phyloP scores from a whole-genome alignment of 768 basidiomycete genomes.

The Tulasnella sp. region DNA sequence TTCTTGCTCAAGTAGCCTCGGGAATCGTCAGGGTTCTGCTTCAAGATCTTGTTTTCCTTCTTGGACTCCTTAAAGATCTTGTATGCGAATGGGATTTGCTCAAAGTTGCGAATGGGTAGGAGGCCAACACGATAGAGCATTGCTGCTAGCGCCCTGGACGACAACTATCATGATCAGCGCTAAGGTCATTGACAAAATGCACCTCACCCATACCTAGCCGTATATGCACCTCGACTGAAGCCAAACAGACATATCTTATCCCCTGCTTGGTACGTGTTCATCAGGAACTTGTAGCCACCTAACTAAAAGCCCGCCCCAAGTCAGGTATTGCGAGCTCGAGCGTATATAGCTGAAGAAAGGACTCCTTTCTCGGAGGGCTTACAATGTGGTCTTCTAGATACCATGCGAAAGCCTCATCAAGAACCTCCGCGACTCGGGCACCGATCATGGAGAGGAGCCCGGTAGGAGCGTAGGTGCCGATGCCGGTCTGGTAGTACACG shows the following conservation, averaged over 20 bases:
- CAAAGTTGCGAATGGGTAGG: conserved; percentile 56
- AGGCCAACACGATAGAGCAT: conserved; percentile 45
- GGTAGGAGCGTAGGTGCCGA: conserved; percentile 27
- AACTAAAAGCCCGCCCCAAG: background rate
- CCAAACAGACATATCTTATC: conserved; percentile 80
- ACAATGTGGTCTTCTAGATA: conserved; percentile 55
- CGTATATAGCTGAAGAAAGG: background rate
- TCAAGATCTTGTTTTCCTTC: conserved; percentile 36
- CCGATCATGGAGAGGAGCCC: conserved; percentile 53
- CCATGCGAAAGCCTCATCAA: conserved; percentile 69
- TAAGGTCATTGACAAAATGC: background rate
- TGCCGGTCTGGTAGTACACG: conserved; percentile 60
- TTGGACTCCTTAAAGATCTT: conserved; percentile 51
- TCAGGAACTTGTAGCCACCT: conserved; percentile 20
- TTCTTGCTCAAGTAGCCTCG: conserved; percentile 33
- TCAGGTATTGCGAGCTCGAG: background rate
- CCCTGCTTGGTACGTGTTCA: conserved; percentile 33
- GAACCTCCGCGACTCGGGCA: conserved; percentile 48
- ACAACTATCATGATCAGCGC: background rate
- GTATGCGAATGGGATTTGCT: conserved; percentile 69
- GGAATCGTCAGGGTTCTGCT: background rate
- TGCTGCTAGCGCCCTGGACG: background rate
- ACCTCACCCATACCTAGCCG: conserved; percentile 30
- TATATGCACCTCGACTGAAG: conserved; percentile 67
- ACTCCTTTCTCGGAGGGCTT: too few species aligned